Percentiles rank a stretch among this genome's conserved stretches.
Conservation (phyloP, 208 protist genomes). For the Phytomonas francai region DNA sequence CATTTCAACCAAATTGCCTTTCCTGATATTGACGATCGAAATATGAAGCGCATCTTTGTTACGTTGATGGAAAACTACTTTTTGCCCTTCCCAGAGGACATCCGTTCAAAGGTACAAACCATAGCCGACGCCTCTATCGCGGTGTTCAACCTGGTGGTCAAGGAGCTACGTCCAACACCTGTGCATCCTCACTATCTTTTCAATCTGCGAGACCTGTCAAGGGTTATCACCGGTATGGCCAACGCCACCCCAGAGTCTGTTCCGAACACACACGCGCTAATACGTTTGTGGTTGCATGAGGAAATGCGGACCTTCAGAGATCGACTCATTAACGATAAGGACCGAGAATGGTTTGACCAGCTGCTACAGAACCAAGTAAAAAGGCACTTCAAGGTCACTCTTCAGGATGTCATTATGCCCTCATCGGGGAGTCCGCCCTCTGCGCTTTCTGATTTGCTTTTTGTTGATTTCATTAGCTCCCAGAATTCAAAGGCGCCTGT, state of each 20-base stretch:
- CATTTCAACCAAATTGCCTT: slow-evolving; percentile 98
- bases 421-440: slow-evolving; percentile 13
- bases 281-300: slow-evolving; percentile 96
- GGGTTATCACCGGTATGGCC: slow-evolving; percentile 95
- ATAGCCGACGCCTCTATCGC: slow-evolving; percentile 93
- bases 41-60: slow-evolving; percentile 92
- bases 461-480: slow-evolving; percentile 89
- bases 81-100: slow-evolving; percentile 72
- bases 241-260: slow-evolving; percentile 73
- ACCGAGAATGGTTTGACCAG: slow-evolving; percentile 91
- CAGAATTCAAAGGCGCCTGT: slow-evolving; percentile 46
- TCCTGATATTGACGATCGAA: slow-evolving; percentile 93
- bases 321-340: slow-evolving; percentile 87
- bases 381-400: slow-evolving; percentile 74
- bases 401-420: slow-evolving; percentile 53
- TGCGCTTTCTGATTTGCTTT: slow-evolving; percentile 65
- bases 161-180: slow-evolving; percentile 95
- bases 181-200: slow-evolving; percentile 98
- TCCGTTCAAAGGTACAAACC: slow-evolving; percentile 51
- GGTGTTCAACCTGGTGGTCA: slow-evolving; percentile 91
- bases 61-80: slow-evolving; percentile 95
- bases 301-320: slow-evolving; percentile 93
- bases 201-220: slow-evolving; percentile 97
- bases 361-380: slow-evolving; percentile 67
- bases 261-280: slow-evolving; percentile 33